Percentiles rank a stretch among this genome's conserved stretches.
These are phyloP conservation scores for Vigna trinervia DNA, from an alignment of 306 rosid genomes.

Conservation along the genomic window DNA sequence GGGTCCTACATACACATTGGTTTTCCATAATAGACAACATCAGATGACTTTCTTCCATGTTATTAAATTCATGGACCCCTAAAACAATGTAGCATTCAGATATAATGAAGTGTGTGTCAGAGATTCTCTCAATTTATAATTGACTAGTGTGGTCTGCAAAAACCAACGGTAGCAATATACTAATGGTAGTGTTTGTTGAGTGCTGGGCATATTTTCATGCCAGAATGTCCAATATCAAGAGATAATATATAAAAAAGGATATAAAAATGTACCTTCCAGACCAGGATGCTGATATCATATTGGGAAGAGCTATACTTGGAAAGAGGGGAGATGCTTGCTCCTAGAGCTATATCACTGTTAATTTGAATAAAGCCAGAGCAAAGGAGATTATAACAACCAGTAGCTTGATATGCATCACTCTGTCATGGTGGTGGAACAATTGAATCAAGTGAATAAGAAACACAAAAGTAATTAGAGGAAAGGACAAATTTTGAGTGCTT, in stretches of 20 bases:
- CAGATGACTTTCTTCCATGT: constrained; percentile 32
- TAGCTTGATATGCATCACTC: constrained; percentile 74
- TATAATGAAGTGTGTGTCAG: constrained; percentile 47
- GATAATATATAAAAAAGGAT: constrained; percentile 33
- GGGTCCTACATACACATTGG: constrained; percentile 61
- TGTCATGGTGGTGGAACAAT: constrained; percentile 39
- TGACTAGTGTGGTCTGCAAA: constrained; percentile 32
- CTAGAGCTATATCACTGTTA: constrained; percentile 61
- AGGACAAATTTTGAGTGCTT: constrained; percentile 16
- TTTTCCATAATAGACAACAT: constrained; percentile 29
- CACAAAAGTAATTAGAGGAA: constrained; percentile 9
- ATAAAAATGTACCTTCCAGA: constrained; percentile 60
- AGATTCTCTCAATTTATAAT: constrained; percentile 48
- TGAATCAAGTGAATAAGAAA: constrained; percentile 37
- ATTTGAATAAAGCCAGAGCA: constrained; percentile 69
- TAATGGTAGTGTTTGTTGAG: constrained; percentile 35
- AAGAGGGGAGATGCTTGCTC: constrained; percentile 62
- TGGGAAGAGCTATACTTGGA: constrained; percentile 59
- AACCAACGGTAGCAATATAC: constrained; percentile 17
- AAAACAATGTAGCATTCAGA: background rate
- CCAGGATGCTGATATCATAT: constrained; percentile 62
- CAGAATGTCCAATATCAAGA: constrained; percentile 44
- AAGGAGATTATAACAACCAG: constrained; percentile 70
- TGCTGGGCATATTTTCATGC: constrained; percentile 40
- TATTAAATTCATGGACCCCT: constrained; percentile 44